A percentile compares a stretch with the other conserved stretches of the same genome.
Evolutionary conservation across 106 monocot genomes (phyloP).

Genomic region (Dactylorhiza incarnata): DNA sequence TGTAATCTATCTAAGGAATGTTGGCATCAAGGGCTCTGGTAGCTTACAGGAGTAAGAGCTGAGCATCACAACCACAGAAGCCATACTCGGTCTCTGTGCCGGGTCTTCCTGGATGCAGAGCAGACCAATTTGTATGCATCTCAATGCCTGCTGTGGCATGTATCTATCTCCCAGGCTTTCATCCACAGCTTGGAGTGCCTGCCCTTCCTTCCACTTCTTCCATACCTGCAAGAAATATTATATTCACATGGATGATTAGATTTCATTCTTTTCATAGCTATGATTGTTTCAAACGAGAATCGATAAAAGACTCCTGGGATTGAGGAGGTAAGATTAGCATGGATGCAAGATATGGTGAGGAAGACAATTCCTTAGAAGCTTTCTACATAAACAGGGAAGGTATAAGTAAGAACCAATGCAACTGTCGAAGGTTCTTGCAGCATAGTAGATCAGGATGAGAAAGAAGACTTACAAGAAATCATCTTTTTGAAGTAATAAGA

Average conservation of each 20-base stretch:
- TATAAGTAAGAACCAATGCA: too few relatives aligned
- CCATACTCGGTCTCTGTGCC: conserved; percentile 49
- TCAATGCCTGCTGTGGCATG: conserved; percentile 22
- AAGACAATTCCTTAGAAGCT: too few relatives aligned
- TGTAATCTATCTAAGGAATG: not conserved
- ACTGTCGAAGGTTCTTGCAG: too few relatives aligned
- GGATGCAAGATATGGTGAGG: too few relatives aligned
- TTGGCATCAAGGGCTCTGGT: not conserved
- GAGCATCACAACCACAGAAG: conserved; percentile 32
- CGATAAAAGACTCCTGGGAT: too few relatives aligned
- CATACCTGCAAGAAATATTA: conserved; percentile 7
- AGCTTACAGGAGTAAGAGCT: not conserved
- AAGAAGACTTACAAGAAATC: too few relatives aligned
- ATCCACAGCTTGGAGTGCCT: conserved; percentile 34
- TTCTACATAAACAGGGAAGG: too few relatives aligned
- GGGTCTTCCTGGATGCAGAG: conserved; percentile 55
- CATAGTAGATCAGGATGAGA: too few relatives aligned
- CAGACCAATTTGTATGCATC: conserved; percentile 40
- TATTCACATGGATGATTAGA: not conserved
- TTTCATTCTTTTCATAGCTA: too few relatives aligned
- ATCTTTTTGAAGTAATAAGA: too few relatives aligned
- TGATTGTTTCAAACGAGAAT: too few relatives aligned
- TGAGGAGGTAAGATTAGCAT: too few relatives aligned
- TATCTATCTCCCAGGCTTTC: conserved; percentile 24
- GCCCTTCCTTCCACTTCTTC: conserved; percentile 4